Base-by-base conservation (phyloP, 1,139 yeast genomes). In the Scheffersomyces lignicola region DNA sequence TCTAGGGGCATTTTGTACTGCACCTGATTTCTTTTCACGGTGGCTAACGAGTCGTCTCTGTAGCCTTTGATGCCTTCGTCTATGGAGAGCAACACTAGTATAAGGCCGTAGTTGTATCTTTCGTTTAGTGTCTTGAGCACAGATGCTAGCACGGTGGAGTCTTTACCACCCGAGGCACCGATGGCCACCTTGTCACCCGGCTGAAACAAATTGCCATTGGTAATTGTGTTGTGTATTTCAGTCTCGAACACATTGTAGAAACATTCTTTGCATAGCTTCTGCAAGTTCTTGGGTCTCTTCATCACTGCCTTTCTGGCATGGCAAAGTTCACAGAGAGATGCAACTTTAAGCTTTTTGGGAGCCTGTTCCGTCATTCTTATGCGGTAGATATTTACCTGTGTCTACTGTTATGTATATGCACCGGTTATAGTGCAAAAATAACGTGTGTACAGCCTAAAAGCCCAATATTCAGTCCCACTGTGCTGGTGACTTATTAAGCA, bases 121-220 rank as follows among this genome's bases (percentile, higher is more conserved):
- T 89, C 97, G 56, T 94, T 94, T 41, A 94, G 65, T 0, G 92
- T 78, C 54, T 89, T 92, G 62, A 94, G 64, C 1, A 94, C 78
- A 32, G 92, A 80, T 0, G 98, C 98, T 24, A 94, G 63, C 1
- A 94, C 98, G 0, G 98, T 94, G 4, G 97, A 88, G 56, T 94
- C 99, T 52, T 94, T 94, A 33, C 99, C 99, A 16, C 99, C 99
- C 1, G 96, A 87, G 0, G 98, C 98, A 10, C 99, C 98, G 18
- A 94, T 90, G 11, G 97, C 98, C 2, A 94, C 92, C 24, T 67
- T 73, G 53, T 94, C 98, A 11, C 97, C 97, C 1, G 67, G 71
- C 22, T 77, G 57, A 51, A 94, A 94, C 31, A 94, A 71, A 1
- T 78, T 67, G 36, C 85, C 82, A 31, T 77, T 70, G 8, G 72